Conservation (phyloP, 495 filamentous ascomycete species). For the Lasiosphaeria hispida region DNA sequence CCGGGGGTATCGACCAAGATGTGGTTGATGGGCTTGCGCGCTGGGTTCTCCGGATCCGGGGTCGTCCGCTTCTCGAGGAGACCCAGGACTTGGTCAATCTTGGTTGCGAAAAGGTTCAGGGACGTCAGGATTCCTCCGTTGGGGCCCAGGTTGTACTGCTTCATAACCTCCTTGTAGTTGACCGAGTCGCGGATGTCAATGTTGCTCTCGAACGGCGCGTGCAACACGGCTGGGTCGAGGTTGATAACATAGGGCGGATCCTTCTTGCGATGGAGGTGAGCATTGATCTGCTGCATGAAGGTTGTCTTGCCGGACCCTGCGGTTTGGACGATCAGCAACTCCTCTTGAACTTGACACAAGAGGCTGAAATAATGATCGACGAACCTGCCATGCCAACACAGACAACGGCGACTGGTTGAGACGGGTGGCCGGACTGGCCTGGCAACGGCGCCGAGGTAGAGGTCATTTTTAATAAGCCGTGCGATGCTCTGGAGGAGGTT, state of each 20-base stretch:
- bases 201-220: conserved; percentile 96
- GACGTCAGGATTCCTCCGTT: conserved; percentile 98
- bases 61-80: conserved; percentile 83
- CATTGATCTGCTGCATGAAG: conserved; percentile 96
- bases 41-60: conserved; percentile 59
- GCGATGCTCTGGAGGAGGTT: not conserved
- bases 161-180: conserved; percentile 99
- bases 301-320: conserved; percentile 93
- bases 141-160: conserved; percentile 94
- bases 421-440: conserved; percentile 15
- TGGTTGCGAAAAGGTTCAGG: conserved; percentile 93
- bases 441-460: conserved; percentile 20
- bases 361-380: conserved; percentile 9
- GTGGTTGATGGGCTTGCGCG: conserved; percentile 66
- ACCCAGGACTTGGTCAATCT: conserved; percentile 88
- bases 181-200: conserved; percentile 99
- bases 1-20: conserved; percentile 94
- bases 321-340: conserved; percentile 7
- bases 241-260: conserved; percentile 90
- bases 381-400: conserved; percentile 94
- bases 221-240: conserved; percentile 90
- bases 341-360: not conserved
- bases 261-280: conserved; percentile 74
- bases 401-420: conserved; percentile 65
- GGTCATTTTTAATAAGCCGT: conserved; percentile 17